A percentile compares a stretch with the other conserved stretches of the same genome.
Conservation (phyloP, 1,284 basidiomycete species). For the Agaricales sp. region DNA sequence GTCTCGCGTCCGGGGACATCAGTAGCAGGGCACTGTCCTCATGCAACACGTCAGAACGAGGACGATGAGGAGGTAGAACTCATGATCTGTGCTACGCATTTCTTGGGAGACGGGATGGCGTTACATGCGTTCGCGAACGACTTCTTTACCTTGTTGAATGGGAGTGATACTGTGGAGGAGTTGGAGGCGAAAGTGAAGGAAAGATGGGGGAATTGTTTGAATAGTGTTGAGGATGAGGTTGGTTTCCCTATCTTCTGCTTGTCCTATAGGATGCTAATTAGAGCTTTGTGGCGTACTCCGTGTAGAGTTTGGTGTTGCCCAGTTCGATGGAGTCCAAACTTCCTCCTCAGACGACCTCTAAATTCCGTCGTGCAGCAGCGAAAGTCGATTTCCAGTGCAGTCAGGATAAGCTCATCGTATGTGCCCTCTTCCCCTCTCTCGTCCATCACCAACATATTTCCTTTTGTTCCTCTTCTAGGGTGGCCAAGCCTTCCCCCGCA, state of each 20-base stretch:
- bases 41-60: conserved; percentile 23
- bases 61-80: conserved; percentile 31
- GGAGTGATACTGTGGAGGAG: conserved; percentile 26
- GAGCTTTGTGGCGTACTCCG: conserved; percentile 2
- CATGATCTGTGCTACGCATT: conserved; percentile 62
- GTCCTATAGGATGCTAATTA: neutral
- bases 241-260: conserved; percentile 7
- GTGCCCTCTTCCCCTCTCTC: conserved; percentile 10
- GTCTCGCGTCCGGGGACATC: conserved; percentile 32
- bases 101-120: conserved; percentile 72
- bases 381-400: conserved; percentile 44
- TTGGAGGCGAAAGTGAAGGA: conserved; percentile 31
- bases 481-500: conserved; percentile 54
- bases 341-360: conserved; percentile 22
- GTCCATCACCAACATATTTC: neutral
- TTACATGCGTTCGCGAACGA: conserved; percentile 68
- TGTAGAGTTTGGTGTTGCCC: conserved; percentile 31
- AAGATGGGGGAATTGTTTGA: conserved; percentile 38
- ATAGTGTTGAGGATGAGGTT: conserved; percentile 15
- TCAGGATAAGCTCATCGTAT: conserved; percentile 41
- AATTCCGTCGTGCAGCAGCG: conserved; percentile 33
- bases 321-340: conserved; percentile 43
- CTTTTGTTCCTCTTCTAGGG: conserved; percentile 28
- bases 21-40: conserved; percentile 13
- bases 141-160: conserved; percentile 51